phyloP scores from a whole-genome alignment of 2,329 filamentous ascomycete species.

The Colletotrichum karsti region DNA sequence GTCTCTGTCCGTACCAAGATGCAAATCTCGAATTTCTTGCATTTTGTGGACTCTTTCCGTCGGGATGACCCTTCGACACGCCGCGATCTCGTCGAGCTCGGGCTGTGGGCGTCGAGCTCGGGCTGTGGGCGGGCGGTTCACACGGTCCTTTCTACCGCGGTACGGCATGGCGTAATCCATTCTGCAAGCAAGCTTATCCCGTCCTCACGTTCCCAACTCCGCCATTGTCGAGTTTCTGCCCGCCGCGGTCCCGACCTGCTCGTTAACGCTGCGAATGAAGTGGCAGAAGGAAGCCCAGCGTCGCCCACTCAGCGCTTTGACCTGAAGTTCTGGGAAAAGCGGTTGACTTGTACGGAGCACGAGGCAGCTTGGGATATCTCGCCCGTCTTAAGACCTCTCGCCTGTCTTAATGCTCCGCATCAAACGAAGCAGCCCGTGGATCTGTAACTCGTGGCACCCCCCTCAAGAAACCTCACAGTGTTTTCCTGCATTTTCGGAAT shows the following conservation, averaged over 20 bases:
- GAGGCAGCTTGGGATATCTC: conserved; percentile 4
- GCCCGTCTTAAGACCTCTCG: background rate
- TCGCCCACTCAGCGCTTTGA: conserved; percentile 12
- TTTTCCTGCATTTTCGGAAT: background rate
- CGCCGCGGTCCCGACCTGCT: background rate
- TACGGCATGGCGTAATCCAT: background rate
- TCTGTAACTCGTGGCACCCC: background rate
- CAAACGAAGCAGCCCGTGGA: background rate
- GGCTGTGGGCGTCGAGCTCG: background rate
- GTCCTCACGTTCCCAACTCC: background rate
- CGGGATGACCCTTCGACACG: background rate
- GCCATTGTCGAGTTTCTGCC: background rate
- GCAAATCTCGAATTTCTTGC: background rate
- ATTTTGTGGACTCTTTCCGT: background rate
- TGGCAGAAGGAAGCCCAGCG: background rate
- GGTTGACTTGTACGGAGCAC: conserved; percentile 1
- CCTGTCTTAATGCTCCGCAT: conserved; percentile 1
- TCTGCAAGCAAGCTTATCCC: background rate
- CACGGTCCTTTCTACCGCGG: background rate
- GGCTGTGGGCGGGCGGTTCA: background rate
- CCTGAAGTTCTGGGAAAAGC: background rate
- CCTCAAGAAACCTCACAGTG: background rate
- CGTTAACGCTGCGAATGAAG: background rate
- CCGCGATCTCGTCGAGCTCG: background rate
- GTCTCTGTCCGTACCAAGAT: background rate